Evolutionary conservation across 23 red algal species (phyloP), one percentile per base, ranked within the genome.

Genomic region (Porphyridium purpureum): DNA sequence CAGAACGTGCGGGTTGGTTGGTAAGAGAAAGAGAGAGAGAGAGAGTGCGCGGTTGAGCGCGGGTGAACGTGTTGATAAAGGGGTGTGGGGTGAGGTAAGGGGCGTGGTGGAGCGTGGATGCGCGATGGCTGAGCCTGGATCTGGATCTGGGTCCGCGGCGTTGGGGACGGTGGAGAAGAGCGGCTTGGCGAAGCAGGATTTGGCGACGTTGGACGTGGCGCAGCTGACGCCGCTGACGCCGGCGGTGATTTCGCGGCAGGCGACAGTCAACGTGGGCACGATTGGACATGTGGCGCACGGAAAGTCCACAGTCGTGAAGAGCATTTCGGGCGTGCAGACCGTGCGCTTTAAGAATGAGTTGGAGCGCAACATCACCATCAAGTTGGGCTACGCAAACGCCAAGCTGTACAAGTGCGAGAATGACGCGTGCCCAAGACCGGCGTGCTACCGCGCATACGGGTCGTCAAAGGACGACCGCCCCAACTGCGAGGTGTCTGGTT

Each of bases 271-370:
- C 55, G 76, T 86, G 21, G 90, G 90, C 29, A 98, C 90, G 30
- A 98, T 98, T 33, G 90, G 90, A 41, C 90, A 98, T 56, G 90
- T 98, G 2, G 90, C 90, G 19, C 90, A 98, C 69, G 90, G 90
- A 24, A 98, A 98, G 80, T 86, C 80, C 38, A 98, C 90, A 19
- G 64, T 98, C 31, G 90, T 98, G 4, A 83, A 83, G 51, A 72
- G 79, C 22, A 86, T 98, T 52, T 98, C 90, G 20, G 90, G 90
- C 49, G 90, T 98, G 48, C 80, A 98, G 60, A 98, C 90, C 15
- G 90, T 86, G 1, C 80, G 81, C 31, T 98, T 98, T 63, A 84
- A 85, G 40, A 86, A 73, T 11, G 90, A 98, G 59, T 73, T 81
- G 19, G 90, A 98, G 47, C 74, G 90, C 26, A 98, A 98, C 59